A percentile compares a stretch with the other conserved stretches of the same genome.
Evolutionary conservation across 176 grass and related monocot species (phyloP).

Genomic region (Neostapfia colusana): DNA sequence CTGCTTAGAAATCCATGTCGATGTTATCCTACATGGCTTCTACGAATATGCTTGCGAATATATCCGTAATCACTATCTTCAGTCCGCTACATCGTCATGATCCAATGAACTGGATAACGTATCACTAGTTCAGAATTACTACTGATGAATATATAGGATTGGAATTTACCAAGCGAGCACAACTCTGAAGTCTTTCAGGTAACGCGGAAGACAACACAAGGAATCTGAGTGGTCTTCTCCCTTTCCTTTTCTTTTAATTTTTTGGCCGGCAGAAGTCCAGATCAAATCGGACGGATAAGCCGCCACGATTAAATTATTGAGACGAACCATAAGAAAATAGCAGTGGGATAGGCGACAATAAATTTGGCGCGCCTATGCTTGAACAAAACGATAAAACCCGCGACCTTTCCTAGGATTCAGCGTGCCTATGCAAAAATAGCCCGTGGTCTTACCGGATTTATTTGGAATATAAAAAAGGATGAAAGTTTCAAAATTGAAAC

Average conservation of each 20-base stretch:
- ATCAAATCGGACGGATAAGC: not conserved
- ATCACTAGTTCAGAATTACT: not conserved
- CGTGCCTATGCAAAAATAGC: not conserved
- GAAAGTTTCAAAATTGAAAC: not conserved
- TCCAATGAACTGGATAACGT: not conserved
- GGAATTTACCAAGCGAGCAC: not conserved
- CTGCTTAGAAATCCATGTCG: constrained; percentile 1
- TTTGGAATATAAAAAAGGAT: not conserved
- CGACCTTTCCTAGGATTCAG: not conserved
- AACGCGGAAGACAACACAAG: not conserved
- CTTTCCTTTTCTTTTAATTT: not conserved
- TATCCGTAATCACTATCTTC: constrained; percentile 10
- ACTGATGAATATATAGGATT: not conserved
- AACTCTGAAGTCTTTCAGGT: not conserved
- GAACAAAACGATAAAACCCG: not conserved
- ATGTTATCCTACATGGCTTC: constrained; percentile 20
- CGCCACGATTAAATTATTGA: constrained; percentile 22
- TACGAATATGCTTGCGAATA: constrained; percentile 34
- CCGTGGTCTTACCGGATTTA: not conserved
- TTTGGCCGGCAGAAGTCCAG: not conserved
- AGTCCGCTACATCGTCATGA: not conserved
- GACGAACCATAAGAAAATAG: not conserved
- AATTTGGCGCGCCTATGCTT: not conserved
- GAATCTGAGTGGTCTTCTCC: not conserved
- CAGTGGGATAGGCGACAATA: not conserved